Conservation (phyloP, 345 rosid species). For the Psidium friedrichsthalianum region DNA sequence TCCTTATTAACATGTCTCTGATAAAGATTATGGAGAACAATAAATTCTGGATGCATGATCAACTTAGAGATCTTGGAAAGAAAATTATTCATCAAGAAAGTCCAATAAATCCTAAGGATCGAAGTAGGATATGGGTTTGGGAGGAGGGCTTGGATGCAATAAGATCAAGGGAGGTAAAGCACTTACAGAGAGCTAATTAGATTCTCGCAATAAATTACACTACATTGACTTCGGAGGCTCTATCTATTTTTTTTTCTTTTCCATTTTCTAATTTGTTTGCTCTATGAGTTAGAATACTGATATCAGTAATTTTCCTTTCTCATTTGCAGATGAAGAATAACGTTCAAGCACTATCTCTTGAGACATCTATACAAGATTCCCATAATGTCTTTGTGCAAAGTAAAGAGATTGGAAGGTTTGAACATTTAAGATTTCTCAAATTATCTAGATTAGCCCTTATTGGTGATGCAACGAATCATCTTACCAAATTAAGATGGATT, state of each 20-base stretch:
- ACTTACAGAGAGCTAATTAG: neutral
- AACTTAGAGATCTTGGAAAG: neutral
- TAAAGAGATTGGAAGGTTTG: neutral
- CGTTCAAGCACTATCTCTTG: neutral
- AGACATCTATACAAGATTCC: fast-evolving
- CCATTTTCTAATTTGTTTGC: neutral
- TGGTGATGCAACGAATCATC: neutral
- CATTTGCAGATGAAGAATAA: neutral
- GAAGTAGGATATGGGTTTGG: neutral
- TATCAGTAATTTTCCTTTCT: neutral
- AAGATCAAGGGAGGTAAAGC: neutral
- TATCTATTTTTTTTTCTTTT: neutral
- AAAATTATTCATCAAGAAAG: neutral
- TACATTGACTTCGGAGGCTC: neutral
- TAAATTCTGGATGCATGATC: neutral
- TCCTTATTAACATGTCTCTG: neutral
- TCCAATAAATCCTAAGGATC: neutral
- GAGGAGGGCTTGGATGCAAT: neutral
- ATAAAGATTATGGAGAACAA: neutral
- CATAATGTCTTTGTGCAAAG: neutral
- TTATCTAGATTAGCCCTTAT: neutral
- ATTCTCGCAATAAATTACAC: neutral
- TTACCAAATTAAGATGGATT: neutral
- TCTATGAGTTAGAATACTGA: fast-evolving
- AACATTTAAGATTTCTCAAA: neutral